Base-by-base conservation (phyloP, 2,329 filamentous ascomycete genomes). In the Cordyceps militaris region DNA sequence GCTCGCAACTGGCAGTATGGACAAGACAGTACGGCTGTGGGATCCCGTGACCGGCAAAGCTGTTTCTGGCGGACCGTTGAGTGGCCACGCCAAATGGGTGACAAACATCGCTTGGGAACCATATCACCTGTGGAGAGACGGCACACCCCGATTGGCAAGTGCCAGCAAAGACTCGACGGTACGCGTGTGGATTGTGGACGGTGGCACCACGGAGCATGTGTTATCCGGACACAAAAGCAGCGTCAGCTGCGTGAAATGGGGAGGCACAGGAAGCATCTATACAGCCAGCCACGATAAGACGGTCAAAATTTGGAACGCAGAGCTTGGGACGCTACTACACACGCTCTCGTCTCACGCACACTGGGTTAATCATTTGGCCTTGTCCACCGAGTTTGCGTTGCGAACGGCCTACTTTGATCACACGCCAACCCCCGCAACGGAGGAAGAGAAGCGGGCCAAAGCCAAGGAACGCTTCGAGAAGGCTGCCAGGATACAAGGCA, bases 241-340 rank as follows among this genome's bases (percentile, higher is more conserved):
- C 49, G 89, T 97, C 16, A 91, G 88, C 47, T 97, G 92, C 70
- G 91, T 97, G 3, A 86, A 87, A 65, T 99, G 94, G 94, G 94
- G 94, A 58, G 93, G 93, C n/a, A 88, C 85, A 1, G 91, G 91
- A 3, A 77, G 83, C 59, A 86, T 96, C 62, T 96, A 94, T 74
- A 91, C 88, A 8, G 84, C 83, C 21, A 95, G 89, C 34, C 91
- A 96, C 69, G 93, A 97, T 75, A 95, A 95, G 77, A 93, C 87
- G 1, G 84, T 97, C 64, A 91, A 93, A 64, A 84, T 97, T 4
- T 99, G 93, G 92, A 86, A 94, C 66, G 83, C 89, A 1, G 79
- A 80, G 40, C 85, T 87, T 62, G 94, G 93, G 30, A 91, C 86
- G 2, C 76, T 97, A 23, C 77, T 91, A 55, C 89, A 94, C 70